phyloP scores from a whole-genome alignment of 2,329 filamentous ascomycete genomes.

The Cercospora sp. region DNA sequence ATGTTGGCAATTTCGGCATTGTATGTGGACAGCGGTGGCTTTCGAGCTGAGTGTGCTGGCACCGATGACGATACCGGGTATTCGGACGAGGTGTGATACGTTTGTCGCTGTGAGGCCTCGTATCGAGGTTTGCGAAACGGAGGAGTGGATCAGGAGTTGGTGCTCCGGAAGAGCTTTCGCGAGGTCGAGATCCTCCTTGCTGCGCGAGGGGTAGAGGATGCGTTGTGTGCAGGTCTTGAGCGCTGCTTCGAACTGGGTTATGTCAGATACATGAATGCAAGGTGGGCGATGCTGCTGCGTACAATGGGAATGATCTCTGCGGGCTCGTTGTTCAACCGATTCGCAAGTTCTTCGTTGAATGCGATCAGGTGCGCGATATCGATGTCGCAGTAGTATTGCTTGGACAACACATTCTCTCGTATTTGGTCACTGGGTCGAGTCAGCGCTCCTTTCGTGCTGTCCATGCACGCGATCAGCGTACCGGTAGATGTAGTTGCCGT shows the following conservation, averaged over 20 bases:
- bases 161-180: conserved; percentile 66
- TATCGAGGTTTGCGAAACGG: conserved; percentile 86
- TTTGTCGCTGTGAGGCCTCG: conserved; percentile 89
- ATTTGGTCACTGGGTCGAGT: conserved; percentile 74
- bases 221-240: conserved; percentile 88
- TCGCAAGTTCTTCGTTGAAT: conserved; percentile 92
- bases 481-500: conserved; percentile 95
- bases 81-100: conserved; percentile 90
- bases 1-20: conserved; percentile 83
- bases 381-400: conserved; percentile 94
- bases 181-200: conserved; percentile 58
- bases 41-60: conserved; percentile 97
- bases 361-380: conserved; percentile 94
- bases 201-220: conserved; percentile 81
- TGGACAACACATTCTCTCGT: conserved; percentile 87
- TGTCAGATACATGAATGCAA: conserved; percentile 27
- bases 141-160: conserved; percentile 92
- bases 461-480: conserved; percentile 42
- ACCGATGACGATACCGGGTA: conserved; percentile 96
- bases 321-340: conserved; percentile 84
- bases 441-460: conserved; percentile 29
- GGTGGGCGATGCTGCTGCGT: conserved; percentile 34
- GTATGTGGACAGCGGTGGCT: conserved; percentile 79
- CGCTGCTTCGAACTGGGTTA: conserved; percentile 77
- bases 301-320: conserved; percentile 90